Evolutionary conservation across 78 protist species (phyloP).

Genomic region (Polysphondylium violaceum): DNA sequence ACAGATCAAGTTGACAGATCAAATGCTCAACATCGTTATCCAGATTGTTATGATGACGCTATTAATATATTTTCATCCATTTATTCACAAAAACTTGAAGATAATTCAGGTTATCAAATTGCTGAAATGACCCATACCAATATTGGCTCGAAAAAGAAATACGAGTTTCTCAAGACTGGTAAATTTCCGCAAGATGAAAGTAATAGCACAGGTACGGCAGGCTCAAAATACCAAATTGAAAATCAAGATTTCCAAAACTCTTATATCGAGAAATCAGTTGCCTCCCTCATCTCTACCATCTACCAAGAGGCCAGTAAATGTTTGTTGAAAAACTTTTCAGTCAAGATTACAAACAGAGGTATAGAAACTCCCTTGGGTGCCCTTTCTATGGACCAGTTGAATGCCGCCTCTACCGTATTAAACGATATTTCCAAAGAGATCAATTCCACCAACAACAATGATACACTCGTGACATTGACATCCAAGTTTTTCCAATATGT

Average conservation of each 20-base stretch:
- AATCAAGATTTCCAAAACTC: background rate
- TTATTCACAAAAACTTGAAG: conserved; percentile 18
- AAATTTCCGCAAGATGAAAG: background rate
- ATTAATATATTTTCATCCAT: conserved; percentile 18
- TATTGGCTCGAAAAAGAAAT: conserved; percentile 10
- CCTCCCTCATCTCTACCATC: background rate
- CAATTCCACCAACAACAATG: background rate
- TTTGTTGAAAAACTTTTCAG: conserved; percentile 19
- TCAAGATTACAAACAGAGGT: conserved; percentile 30
- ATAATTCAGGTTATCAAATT: background rate
- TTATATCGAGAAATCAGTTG: conserved; percentile 3
- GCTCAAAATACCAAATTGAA: background rate
- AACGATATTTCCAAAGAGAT: background rate
- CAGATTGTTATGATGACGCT: background rate
- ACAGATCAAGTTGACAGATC: conserved; percentile 21
- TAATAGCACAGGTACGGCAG: background rate
- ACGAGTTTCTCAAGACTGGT: background rate
- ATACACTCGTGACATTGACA: background rate
- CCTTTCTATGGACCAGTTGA: conserved; percentile 34
- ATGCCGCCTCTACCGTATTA: background rate
- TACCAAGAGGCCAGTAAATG: conserved; percentile 9
- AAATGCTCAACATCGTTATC: conserved; percentile 9
- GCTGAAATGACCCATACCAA: background rate
- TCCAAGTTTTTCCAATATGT: background rate
- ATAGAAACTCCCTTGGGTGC: conserved; percentile 76